Evolutionary conservation across 106 monocot genomes (phyloP).

Genomic region (Agapanthus africanus): DNA sequence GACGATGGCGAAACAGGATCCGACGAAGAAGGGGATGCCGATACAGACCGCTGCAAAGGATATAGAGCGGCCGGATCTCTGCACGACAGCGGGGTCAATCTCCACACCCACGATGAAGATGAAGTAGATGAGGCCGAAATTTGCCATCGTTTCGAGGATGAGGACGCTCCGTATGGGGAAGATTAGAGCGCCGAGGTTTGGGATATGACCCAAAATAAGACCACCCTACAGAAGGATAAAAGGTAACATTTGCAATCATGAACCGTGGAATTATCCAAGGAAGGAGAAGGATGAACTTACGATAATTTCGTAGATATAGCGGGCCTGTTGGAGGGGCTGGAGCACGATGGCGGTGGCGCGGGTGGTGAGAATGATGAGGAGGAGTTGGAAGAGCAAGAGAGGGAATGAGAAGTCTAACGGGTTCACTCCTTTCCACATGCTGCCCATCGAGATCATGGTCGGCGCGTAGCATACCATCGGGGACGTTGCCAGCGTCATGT

Average conservation of each 20-base stretch:
- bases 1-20: constrained; percentile 9
- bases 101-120: constrained; percentile 21
- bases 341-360: constrained; percentile 15
- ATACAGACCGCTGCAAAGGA: constrained; percentile 13
- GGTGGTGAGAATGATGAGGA: constrained; percentile 14
- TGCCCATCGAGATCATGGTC: constrained; percentile 16
- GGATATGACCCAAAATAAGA: constrained; percentile 8
- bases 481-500: background rate
- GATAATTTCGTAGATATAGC: constrained; percentile 17
- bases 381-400: constrained; percentile 21
- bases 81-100: constrained; percentile 6
- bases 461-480: constrained; percentile 16
- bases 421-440: constrained; percentile 17
- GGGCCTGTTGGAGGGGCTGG: constrained; percentile 13
- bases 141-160: constrained; percentile 18
- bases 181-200: background rate
- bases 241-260: background rate
- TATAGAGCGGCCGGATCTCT: background rate
- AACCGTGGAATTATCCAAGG: background rate
- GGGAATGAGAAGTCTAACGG: constrained; percentile 21
- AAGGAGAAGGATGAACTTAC: background rate
- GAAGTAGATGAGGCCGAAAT: constrained; percentile 22
- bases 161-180: constrained; percentile 15
- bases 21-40: constrained; percentile 22
- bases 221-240: constrained; percentile 1